Conservation (phyloP, 2,329 filamentous ascomycete genomes). For the Nemania sp. region DNA sequence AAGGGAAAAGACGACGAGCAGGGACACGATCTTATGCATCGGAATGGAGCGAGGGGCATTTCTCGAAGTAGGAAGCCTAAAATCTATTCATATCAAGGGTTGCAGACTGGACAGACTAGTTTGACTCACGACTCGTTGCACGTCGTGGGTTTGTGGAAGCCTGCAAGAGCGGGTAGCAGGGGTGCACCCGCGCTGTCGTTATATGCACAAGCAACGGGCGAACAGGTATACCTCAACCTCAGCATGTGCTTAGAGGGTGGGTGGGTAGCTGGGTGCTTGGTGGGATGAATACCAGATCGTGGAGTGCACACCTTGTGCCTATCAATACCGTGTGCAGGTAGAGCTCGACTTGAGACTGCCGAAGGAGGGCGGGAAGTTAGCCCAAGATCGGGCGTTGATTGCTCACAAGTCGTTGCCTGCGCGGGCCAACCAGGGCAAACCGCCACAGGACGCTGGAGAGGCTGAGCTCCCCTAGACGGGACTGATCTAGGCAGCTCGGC, state of each 20-base stretch:
- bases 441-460: slow-evolving; percentile 23
- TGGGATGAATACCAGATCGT: slow-evolving; percentile 37
- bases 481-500: slow-evolving; percentile 27
- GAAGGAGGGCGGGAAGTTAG: slow-evolving; percentile 33
- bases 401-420: slow-evolving; percentile 28
- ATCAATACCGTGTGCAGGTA: slow-evolving; percentile 32
- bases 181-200: slow-evolving; percentile 41
- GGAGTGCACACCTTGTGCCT: slow-evolving; percentile 41
- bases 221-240: slow-evolving; percentile 32
- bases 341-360: slow-evolving; percentile 31
- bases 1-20: slow-evolving; percentile 10
- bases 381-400: slow-evolving; percentile 29
- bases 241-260: slow-evolving; percentile 19
- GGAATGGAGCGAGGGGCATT: slow-evolving; percentile 26
- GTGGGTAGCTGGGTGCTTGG: slow-evolving; percentile 30
- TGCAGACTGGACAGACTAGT: slow-evolving; percentile 14
- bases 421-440: slow-evolving; percentile 19
- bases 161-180: slow-evolving; percentile 51
- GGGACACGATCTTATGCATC: slow-evolving; percentile 24
- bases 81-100: slow-evolving; percentile 12
- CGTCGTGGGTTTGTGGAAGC: slow-evolving; percentile 29
- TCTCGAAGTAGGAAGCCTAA: slow-evolving; percentile 12
- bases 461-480: slow-evolving; percentile 28
- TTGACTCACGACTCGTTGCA: slow-evolving; percentile 19
- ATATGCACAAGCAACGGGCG: slow-evolving; percentile 40